A percentile compares a stretch with the other conserved stretches of the same genome.
phyloP scores from a whole-genome alignment of 73 alveolate species.

The Durusdinium trenchii region DNA sequence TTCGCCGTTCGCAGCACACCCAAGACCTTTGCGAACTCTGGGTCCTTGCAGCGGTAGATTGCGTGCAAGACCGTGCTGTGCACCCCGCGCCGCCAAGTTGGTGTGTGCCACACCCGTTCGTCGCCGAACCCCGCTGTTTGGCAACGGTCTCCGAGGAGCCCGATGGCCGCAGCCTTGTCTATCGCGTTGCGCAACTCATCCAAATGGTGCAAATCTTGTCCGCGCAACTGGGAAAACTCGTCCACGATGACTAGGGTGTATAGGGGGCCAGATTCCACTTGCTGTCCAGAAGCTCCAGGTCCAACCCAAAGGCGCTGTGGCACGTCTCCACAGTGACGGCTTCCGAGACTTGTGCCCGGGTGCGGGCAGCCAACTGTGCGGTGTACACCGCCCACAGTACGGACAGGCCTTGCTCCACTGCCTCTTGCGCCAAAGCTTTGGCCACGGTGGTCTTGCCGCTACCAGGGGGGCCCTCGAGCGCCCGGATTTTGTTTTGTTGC shows the following conservation, averaged over 20 bases:
- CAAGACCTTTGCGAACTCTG: not conserved
- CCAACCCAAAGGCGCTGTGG: constrained; percentile 24
- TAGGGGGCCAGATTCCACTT: not conserved
- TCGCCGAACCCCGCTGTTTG: constrained; percentile 25
- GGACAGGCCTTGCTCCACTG: not conserved
- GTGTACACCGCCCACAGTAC: not conserved
- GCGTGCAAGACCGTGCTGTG: not conserved
- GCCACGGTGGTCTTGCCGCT: constrained; percentile 42
- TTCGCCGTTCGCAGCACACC: not conserved
- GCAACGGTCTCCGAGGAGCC: not conserved
- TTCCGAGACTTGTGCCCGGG: not conserved
- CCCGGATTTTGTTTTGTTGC: not conserved
- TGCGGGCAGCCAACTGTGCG: not conserved
- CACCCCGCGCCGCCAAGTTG: not conserved
- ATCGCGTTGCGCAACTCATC: not conserved
- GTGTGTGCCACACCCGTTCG: not conserved
- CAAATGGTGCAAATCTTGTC: not conserved
- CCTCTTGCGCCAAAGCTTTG: not conserved
- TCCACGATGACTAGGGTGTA: constrained; percentile 37
- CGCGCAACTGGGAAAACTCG: constrained; percentile 7
- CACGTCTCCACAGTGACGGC: not conserved
- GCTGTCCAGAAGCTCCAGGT: not conserved
- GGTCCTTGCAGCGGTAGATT: constrained; percentile 28
- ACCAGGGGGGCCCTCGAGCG: not conserved
- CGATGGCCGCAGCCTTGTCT: not conserved